Evolutionary conservation across 441 rosid species (phyloP), one percentile per base, ranked within the genome.

Genomic region (Gossypium trilobum): DNA sequence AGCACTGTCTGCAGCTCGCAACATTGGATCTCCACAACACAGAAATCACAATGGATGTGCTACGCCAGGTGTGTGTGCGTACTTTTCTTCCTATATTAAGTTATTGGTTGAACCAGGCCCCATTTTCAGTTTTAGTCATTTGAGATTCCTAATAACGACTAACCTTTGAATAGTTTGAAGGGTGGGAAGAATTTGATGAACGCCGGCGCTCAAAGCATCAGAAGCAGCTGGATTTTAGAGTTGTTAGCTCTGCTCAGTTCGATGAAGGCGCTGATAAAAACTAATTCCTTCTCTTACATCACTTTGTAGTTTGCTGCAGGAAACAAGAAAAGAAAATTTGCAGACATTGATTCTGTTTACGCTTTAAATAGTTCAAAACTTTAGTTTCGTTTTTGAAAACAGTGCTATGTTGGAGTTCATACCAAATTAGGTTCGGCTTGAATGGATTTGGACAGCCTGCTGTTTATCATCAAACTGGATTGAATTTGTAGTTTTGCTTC

Each of bases 181-280:
- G 97, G 71, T 91, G 95, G 95, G 85, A 87, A 56, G 85, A 42
- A 20, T 93, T 93, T 51, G 91, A 90, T 70, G 83, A 83, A 52
- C 88, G 96, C 4, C 77, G 97, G 11, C 88, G 89, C 39, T 78
- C 75, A 2, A 90, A 90, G 84, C 96, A 84, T 81, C 96, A 91
- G 84, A 93, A 93, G 78, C 96, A 89, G 77, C 84, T 90, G 55
- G 97, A 93, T 73, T 93, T 88, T 76, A 78, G 91, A 51, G 96
- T 86, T 17, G 81, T 77, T 11, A 80, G 82, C 63, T 85, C 97
- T 23, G 88, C 89, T 48, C 79, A 86, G 56, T 91, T 90, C 42
- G 97, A 93, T 17, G 97, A 93, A 82, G 93, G 95, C 29, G 96
- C 98, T 78, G 98, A 91, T 78, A 87, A 90, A 77, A 83, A 82